Evolutionary conservation across 805 yeast genomes (phyloP).

Genomic region (Lachancea dasiensis): DNA sequence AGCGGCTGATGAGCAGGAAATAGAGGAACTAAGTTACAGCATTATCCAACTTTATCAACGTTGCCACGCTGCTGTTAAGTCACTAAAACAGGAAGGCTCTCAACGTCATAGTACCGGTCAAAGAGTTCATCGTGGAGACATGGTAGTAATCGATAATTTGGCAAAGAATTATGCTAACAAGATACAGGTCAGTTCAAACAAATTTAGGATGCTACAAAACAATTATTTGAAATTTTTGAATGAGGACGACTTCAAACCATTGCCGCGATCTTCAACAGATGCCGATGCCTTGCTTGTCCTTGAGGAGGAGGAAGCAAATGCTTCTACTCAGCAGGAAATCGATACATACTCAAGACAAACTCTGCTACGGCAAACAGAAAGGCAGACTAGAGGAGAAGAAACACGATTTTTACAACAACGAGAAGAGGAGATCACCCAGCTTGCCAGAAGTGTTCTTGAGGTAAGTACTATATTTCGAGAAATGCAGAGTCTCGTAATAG

Average conservation of each 20-base stretch:
- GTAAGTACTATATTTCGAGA: constrained; percentile 90
- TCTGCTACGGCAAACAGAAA: constrained; percentile 28
- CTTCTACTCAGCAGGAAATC: constrained; percentile 24
- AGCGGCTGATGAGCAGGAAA: constrained; percentile 63
- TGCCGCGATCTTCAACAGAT: constrained; percentile 26
- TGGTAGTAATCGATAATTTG: constrained; percentile 68
- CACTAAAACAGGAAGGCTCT: constrained; percentile 44
- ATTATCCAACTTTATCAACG: constrained; percentile 73
- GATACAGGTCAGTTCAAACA: constrained; percentile 71
- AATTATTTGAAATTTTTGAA: constrained; percentile 78
- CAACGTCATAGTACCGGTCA: constrained; percentile 35
- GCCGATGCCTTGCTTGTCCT: constrained; percentile 22
- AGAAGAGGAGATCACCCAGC: constrained; percentile 81
- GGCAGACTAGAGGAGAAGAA: constrained; percentile 14
- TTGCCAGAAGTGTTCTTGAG: constrained; percentile 92
- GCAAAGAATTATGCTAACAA: constrained; percentile 79
- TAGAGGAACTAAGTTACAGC: constrained; percentile 68
- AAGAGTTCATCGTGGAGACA: constrained; percentile 39
- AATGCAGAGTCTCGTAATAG: constrained; percentile 84
- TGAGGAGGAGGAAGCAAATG: constrained; percentile 31
- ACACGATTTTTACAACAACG: constrained; percentile 44
- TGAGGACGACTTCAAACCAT: constrained; percentile 64
- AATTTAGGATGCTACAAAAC: constrained; percentile 82
- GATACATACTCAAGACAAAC: constrained; percentile 36
- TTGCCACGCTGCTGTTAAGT: constrained; percentile 71